Evolutionary conservation across 805 yeast species (phyloP), one percentile per base, ranked within the genome.

Genomic region (Pichia gijzeniarum): DNA sequence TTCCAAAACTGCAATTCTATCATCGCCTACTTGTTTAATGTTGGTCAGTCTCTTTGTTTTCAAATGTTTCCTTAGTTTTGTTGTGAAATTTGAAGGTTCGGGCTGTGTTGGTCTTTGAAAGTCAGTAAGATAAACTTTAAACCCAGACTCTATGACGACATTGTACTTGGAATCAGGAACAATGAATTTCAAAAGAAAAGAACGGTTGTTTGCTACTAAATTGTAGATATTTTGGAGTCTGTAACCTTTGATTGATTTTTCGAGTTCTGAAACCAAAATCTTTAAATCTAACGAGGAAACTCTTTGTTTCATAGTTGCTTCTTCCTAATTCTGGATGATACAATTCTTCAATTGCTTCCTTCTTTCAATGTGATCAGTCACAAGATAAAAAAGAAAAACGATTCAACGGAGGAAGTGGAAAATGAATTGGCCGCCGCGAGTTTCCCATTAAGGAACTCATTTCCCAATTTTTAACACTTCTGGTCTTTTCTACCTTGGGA

Each of bases 141-240:
- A 80, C 0, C 99, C 99, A 44, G 91, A 86, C 57, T 91, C 97
- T 7, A 90, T 70, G 4, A 90, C 79, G 21, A 90, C 63, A 37
- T 74, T 77, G 48, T 79, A 73, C 63, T 88, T 91, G 5, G 89
- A 81, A 55, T 88, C 95, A 1, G 95, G 95, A 35, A 82, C 67
- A 34, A 86, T 79, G 59, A 90, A 91, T 62, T 87, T 89, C 50
- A 90, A 65, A 43, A 88, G 64, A 57, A 81, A 88, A 45, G 86
- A 89, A 44, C 90, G 76, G 10, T 73, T 70, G 4, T 87, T 82
- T 31, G 80, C 75, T 16, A 83, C 76, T 30, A 88, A 73, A 59
- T 88, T 89, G 64, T 91, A 90, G 44, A 91, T 82, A 63, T 91
- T 91, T 52, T 82, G 89, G 48, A 91, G 68, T 50, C 97, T 68